Percentiles rank a stretch among this genome's conserved stretches.
Evolutionary conservation across 2,329 filamentous ascomycete species (phyloP).

Genomic region (Hypocreales sp.): DNA sequence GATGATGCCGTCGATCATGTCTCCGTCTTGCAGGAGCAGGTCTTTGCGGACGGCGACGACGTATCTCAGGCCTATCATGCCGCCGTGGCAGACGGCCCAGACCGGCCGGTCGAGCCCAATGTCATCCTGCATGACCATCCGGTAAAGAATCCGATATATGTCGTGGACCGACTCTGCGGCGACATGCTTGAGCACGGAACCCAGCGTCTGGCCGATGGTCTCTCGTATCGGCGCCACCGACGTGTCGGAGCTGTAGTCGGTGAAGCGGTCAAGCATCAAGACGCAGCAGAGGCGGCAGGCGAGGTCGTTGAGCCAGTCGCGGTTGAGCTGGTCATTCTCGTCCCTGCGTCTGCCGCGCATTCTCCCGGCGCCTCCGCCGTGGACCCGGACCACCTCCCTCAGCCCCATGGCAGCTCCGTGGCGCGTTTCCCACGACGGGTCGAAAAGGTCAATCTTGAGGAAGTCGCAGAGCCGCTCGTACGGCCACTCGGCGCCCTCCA

Average conservation of each 20-base stretch:
- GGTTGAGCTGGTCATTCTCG: conserved; percentile 70
- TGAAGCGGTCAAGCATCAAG: conserved; percentile 93
- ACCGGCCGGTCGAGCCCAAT: conserved; percentile 56
- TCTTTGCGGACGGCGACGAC: conserved; percentile 92
- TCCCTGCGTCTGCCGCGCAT: conserved; percentile 49
- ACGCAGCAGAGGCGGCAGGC: conserved; percentile 92
- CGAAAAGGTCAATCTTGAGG: conserved; percentile 84
- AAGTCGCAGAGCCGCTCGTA: conserved; percentile 91
- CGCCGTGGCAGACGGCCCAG: conserved; percentile 94
- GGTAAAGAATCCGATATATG: conserved; percentile 71
- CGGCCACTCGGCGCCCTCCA: conserved; percentile 78
- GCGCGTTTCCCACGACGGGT: conserved; percentile 84
- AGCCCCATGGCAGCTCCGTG: conserved; percentile 94
- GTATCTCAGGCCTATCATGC: conserved; percentile 93
- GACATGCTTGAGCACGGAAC: conserved; percentile 75
- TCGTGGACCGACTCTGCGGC: conserved; percentile 64
- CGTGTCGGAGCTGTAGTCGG: conserved; percentile 94
- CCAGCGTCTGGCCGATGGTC: conserved; percentile 85
- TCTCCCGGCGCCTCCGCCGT: conserved; percentile 77
- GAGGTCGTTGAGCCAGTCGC: conserved; percentile 81
- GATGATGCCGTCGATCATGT: conserved; percentile 86
- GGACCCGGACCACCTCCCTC: conserved; percentile 80
- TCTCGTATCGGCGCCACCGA: conserved; percentile 93
- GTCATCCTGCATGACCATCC: conserved; percentile 85
- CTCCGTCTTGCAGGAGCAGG: conserved; percentile 64